Conservation (phyloP, 345 rosid genomes). For the Aquilaria malaccensis region DNA sequence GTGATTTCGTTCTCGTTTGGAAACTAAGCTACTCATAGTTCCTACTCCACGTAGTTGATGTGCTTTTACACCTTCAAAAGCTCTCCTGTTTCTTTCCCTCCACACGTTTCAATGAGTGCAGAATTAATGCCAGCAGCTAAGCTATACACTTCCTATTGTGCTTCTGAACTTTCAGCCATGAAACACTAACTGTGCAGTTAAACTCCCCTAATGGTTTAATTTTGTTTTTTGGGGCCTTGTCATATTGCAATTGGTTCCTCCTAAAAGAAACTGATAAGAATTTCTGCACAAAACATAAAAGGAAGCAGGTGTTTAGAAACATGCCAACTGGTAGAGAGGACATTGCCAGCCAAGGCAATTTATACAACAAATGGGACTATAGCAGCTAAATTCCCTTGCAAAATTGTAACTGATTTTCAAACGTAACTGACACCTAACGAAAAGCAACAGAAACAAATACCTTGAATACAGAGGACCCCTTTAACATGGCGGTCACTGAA, state of each 20-base stretch:
- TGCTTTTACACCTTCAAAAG: no score
- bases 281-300: constrained; percentile 10
- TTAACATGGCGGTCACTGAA: not conserved
- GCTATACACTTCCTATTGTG: no score
- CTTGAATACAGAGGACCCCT: constrained; percentile 6
- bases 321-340: not conserved
- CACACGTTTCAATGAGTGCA: no score
- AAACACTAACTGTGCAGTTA: no score
- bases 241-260: constrained; percentile 4
- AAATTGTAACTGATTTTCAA: not conserved
- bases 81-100: no score
- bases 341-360: not conserved
- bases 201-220: not conserved
- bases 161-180: no score
- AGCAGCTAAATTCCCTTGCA: not conserved
- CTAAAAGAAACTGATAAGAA: constrained; percentile 4
- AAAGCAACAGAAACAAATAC: constrained; percentile 7
- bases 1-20: not conserved
- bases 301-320: not conserved
- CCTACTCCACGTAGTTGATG: no score
- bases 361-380: not conserved
- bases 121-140: no score
- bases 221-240: not conserved
- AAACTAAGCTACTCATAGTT: not conserved
- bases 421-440: not conserved